Percentiles rank a stretch among this genome's conserved stretches.
Evolutionary conservation across 306 rosid species (phyloP).

Genomic region (Dryas alaskensis): DNA sequence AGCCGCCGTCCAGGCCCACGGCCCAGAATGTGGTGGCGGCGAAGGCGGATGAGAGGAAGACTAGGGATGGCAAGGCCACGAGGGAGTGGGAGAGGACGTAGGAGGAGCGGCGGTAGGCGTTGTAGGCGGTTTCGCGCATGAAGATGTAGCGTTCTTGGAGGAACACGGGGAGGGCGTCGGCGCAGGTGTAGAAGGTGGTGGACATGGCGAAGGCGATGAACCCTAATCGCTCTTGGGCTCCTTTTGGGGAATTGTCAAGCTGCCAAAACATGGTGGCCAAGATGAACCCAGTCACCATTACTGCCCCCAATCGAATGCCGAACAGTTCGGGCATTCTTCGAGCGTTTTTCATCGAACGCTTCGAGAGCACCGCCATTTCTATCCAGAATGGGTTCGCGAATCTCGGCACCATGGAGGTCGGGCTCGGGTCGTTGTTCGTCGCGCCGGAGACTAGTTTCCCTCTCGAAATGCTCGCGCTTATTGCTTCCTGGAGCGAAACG

Average conservation of each 20-base stretch:
- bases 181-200: slow-evolving; percentile 90
- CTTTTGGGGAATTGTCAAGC: slow-evolving; percentile 69
- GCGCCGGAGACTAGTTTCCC: slow-evolving; percentile 91
- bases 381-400: slow-evolving; percentile 72
- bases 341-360: slow-evolving; percentile 56
- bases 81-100: slow-evolving; percentile 71
- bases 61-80: slow-evolving; percentile 45
- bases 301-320: slow-evolving; percentile 72
- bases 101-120: slow-evolving; percentile 73
- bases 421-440: slow-evolving; percentile 31
- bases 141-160: slow-evolving; percentile 89
- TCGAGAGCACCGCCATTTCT: slow-evolving; percentile 61
- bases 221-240: slow-evolving; percentile 79
- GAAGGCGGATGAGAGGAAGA: slow-evolving; percentile 59
- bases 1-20: slow-evolving; percentile 86
- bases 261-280: slow-evolving; percentile 86
- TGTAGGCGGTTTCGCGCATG: slow-evolving; percentile 89
- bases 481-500: slow-evolving; percentile 76
- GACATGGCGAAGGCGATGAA: slow-evolving; percentile 98
- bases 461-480: slow-evolving; percentile 73
- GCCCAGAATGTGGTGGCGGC: slow-evolving; percentile 76
- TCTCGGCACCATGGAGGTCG: slow-evolving; percentile 61
- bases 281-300: slow-evolving; percentile 76
- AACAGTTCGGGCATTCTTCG: slow-evolving; percentile 67
- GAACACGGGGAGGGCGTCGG: slow-evolving; percentile 86